Base-by-base conservation (phyloP, 805 yeast genomes). In the Metschnikowia orientalis region DNA sequence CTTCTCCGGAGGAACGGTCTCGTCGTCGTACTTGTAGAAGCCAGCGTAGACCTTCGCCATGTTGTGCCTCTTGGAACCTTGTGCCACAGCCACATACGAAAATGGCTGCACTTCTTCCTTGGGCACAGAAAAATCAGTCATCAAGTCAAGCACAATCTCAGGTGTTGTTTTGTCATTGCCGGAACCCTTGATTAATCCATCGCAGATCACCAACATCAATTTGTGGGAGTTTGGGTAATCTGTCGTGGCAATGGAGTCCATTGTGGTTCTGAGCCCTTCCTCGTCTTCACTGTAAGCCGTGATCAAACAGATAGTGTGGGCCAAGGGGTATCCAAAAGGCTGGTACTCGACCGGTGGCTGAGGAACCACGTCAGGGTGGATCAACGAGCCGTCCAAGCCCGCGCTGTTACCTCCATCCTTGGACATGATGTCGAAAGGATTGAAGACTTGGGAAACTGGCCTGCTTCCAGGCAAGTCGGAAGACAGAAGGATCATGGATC, bases 1-100 rank as follows among this genome's bases (percentile, higher is more conserved):
- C 47, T 82, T 82, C 41, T 83, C 89, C 1, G 64, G 61, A 2
- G 90, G 85, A 26, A 88, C 78, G 1, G 90, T 83, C 3, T 61
- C 51, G 44, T 83, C 83, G 48, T 85, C 79, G 54, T 89, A 92
- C 46, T 80, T 80, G 64, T 92, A 92, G 56, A 85, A 92, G 0
- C 98, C 98, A 8, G 95, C 80, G 53, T 87, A 90, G 2, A 90
- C 88, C 59, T 89, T 90, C 18, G 98, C 97, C 95, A 89, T 88
- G 56, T 92, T 92, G 54, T 92, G 98, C 56, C 98, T 81, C 63
- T 87, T 92, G 4, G 84, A 50, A 47, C 98, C 98, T 48, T 83
- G 83, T 3, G 95, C 95, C 24, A 92, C 97, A 6, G 97, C 95
- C 22, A 92, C 95, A 56, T 92, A 90, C 0, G 97, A 88, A 51